Evolutionary conservation across 306 rosid species (phyloP).

Genomic region (Quercus wislizeni): DNA sequence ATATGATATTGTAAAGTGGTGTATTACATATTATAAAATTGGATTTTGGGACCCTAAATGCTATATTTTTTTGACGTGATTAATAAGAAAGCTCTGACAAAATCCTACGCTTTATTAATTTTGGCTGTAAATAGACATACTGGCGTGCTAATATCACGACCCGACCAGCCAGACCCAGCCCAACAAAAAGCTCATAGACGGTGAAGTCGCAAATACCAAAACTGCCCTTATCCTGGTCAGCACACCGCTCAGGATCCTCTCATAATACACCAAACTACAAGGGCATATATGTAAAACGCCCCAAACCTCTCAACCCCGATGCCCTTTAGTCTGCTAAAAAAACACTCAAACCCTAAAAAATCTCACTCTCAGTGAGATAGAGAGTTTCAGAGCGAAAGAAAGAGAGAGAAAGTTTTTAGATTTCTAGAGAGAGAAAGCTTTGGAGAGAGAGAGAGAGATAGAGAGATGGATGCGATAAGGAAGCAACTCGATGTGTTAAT

Average conservation of each 20-base stretch:
- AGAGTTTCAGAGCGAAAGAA: neutral
- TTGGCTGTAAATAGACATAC: too few relatives aligned
- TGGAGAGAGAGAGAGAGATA: slow-evolving; percentile 1
- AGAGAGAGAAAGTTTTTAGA: neutral
- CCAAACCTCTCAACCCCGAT: neutral
- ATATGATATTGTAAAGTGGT: too few relatives aligned
- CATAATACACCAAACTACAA: neutral
- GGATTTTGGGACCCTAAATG: too few relatives aligned
- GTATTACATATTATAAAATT: too few relatives aligned
- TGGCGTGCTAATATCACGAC: too few relatives aligned
- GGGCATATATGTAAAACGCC: slow-evolving; percentile 4
- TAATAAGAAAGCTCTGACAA: too few relatives aligned
- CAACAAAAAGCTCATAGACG: too few relatives aligned
- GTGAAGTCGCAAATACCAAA: too few relatives aligned
- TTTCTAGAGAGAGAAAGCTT: neutral
- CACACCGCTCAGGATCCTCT: neutral
- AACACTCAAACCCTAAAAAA: slow-evolving; percentile 19
- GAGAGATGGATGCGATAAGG: slow-evolving; percentile 84
- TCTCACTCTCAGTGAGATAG: neutral
- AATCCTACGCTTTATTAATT: too few relatives aligned
- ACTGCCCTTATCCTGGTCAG: too few relatives aligned
- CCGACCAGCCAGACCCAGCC: too few relatives aligned
- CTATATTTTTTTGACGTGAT: too few relatives aligned
- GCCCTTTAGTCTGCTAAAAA: neutral
- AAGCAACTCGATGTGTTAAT: slow-evolving; percentile 96